phyloP scores from a whole-genome alignment of 352 stramenopile genomes.

The Elongisporangium anandrum region DNA sequence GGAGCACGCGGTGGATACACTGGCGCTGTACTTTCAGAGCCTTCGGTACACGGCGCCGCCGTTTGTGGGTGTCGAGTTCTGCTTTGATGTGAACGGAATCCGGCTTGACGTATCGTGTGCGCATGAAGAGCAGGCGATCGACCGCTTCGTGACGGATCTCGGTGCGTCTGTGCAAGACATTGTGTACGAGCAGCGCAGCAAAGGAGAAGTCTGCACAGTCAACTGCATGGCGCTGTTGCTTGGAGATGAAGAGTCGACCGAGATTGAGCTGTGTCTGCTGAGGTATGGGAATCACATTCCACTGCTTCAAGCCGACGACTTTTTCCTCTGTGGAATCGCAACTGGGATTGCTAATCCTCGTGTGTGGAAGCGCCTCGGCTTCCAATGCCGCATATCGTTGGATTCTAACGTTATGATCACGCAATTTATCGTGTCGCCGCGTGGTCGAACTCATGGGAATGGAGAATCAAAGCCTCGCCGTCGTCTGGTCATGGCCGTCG shows the following conservation, averaged over 20 bases:
- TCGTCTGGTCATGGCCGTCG: constrained; percentile 48
- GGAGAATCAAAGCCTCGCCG: background rate
- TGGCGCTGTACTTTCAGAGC: constrained; percentile 70
- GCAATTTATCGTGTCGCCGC: background rate
- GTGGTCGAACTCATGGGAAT: background rate
- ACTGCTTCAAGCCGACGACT: constrained; percentile 51
- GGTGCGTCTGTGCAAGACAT: constrained; percentile 27
- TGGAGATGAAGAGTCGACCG: constrained; percentile 12
- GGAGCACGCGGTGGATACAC: constrained; percentile 35
- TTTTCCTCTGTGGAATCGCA: constrained; percentile 50
- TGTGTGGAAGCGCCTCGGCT: constrained; percentile 54
- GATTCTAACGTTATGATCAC: background rate
- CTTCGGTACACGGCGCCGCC: constrained; percentile 52
- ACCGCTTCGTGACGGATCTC: constrained; percentile 56
- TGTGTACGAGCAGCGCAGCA: constrained; percentile 34
- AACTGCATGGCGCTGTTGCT: constrained; percentile 50
- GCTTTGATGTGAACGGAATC: constrained; percentile 38
- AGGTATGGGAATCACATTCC: constrained; percentile 76
- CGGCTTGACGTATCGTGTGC: constrained; percentile 29
- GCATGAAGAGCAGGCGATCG: constrained; percentile 39
- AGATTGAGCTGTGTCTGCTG: constrained; percentile 58
- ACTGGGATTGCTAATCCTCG: constrained; percentile 31
- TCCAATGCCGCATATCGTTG: constrained; percentile 26
- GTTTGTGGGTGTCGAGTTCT: constrained; percentile 54
- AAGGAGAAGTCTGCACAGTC: constrained; percentile 16